Percentiles rank a stretch among this genome's conserved stretches.
Evolutionary conservation across 2,329 filamentous ascomycete species (phyloP).

Genomic region (Exophiala spinifera): DNA sequence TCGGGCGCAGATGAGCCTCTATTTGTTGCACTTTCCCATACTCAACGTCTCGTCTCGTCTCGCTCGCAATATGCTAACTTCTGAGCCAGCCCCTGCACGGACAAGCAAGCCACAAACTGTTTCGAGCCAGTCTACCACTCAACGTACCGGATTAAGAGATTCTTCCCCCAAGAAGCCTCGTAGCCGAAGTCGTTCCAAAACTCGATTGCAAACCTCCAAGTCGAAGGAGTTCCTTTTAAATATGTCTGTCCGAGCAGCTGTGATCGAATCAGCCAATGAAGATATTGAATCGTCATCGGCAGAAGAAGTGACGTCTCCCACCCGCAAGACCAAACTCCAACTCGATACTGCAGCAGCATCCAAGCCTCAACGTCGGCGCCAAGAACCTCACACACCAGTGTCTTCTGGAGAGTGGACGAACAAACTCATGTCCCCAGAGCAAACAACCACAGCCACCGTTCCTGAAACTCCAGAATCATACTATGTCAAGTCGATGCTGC

Average conservation of each 20-base stretch:
- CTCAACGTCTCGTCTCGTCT: not conserved
- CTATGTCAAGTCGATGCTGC: slow-evolving; percentile 25
- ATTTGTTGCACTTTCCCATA: slow-evolving; percentile 1
- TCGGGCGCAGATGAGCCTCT: not conserved
- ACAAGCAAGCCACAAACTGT: slow-evolving; percentile 10
- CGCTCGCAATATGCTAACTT: slow-evolving; percentile 4
- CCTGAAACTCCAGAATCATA: slow-evolving; percentile 29
- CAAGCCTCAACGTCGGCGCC: slow-evolving; percentile 10
- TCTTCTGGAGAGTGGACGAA: slow-evolving; percentile 23
- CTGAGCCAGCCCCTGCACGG: slow-evolving; percentile 8
- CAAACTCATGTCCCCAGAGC: slow-evolving; percentile 13
- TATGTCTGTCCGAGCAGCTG: slow-evolving; percentile 16
- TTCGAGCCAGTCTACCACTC: slow-evolving; percentile 8
- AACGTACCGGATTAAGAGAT: slow-evolving; percentile 12
- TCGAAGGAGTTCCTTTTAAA: slow-evolving; percentile 26
- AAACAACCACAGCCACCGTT: slow-evolving; percentile 8
- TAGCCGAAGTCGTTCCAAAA: slow-evolving; percentile 25
- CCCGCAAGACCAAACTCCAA: slow-evolving; percentile 22
- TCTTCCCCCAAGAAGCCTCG: slow-evolving; percentile 20
- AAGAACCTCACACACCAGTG: slow-evolving; percentile 26
- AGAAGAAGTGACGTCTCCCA: slow-evolving; percentile 15
- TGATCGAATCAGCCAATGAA: slow-evolving; percentile 27
- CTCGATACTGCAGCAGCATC: slow-evolving; percentile 23
- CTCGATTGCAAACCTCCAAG: slow-evolving; percentile 18
- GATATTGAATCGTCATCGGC: slow-evolving; percentile 15